These are phyloP conservation scores for Xylariaceae sp. DNA, from an alignment of 2,329 filamentous ascomycete species.

Conservation along the genomic window DNA sequence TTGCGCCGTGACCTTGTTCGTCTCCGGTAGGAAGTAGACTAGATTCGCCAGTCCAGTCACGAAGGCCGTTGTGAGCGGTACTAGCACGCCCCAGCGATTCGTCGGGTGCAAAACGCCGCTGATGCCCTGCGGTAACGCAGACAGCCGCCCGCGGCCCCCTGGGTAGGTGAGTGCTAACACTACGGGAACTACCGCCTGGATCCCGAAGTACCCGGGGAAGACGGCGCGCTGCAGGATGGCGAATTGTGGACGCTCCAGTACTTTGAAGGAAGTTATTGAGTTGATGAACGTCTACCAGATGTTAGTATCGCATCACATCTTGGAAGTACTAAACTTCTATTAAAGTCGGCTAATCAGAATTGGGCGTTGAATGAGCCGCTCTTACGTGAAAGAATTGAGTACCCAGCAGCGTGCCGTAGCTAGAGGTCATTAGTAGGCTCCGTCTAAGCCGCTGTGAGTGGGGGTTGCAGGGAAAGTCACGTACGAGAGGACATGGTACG, in stretches of 20 bases:
- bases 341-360: background rate
- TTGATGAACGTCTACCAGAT: slow-evolving; percentile 71
- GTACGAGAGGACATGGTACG: slow-evolving; percentile 79
- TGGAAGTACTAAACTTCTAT: too few relatives aligned
- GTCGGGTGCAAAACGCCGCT: slow-evolving; percentile 62
- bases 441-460: slow-evolving; percentile 29
- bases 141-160: slow-evolving; percentile 42
- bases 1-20: slow-evolving; percentile 74
- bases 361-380: background rate
- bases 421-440: slow-evolving; percentile 43
- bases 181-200: slow-evolving; percentile 78
- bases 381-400: slow-evolving; percentile 83
- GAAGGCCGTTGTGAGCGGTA: slow-evolving; percentile 73
- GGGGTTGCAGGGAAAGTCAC: slow-evolving; percentile 30
- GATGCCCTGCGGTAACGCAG: slow-evolving; percentile 49
- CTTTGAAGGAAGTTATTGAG: slow-evolving; percentile 76
- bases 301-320: slow-evolving; percentile 2
- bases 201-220: slow-evolving; percentile 86
- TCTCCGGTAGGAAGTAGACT: slow-evolving; percentile 74
- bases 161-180: slow-evolving; percentile 82
- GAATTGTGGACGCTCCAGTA: slow-evolving; percentile 81
- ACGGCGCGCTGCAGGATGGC: slow-evolving; percentile 77
- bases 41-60: slow-evolving; percentile 75
- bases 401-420: slow-evolving; percentile 87
- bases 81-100: slow-evolving; percentile 68